These are phyloP conservation scores for Astragalus membranaceus DNA, from an alignment of 306 rosid species.

Conservation along the genomic window DNA sequence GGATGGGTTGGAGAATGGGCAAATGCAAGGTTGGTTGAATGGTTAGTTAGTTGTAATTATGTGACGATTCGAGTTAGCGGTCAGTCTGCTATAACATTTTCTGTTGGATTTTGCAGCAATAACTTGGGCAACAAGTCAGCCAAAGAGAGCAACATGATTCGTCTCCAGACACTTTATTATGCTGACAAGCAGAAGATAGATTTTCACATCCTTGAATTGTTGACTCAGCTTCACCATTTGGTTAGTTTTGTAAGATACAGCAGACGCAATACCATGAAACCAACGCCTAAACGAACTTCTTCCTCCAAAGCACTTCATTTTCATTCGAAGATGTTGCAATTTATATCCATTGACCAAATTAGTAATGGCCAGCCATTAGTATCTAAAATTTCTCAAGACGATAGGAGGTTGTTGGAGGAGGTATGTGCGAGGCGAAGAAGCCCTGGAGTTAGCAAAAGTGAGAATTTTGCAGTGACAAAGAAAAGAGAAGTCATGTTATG, in stretches of 20 bases:
- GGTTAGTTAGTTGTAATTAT: neutral
- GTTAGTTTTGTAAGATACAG: conserved; percentile 47
- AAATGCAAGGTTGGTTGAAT: conserved; percentile 65
- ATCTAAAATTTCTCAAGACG: conserved; percentile 39
- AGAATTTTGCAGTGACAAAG: conserved; percentile 29
- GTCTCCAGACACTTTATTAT: conserved; percentile 74
- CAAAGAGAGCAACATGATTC: conserved; percentile 39
- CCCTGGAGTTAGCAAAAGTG: conserved; percentile 62
- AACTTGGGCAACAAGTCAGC: conserved; percentile 37
- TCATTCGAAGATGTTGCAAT: conserved; percentile 45
- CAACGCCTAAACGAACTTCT: conserved; percentile 19
- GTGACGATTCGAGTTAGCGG: neutral
- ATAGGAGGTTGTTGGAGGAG: conserved; percentile 48
- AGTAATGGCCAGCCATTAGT: conserved; percentile 5
- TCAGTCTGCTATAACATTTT: neutral
- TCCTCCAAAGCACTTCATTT: conserved; percentile 42
- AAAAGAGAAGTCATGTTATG: conserved; percentile 27
- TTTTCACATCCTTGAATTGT: conserved; percentile 48
- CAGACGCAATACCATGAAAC: conserved; percentile 32
- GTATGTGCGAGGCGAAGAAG: conserved; percentile 26
- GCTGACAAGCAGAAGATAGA: conserved; percentile 78
- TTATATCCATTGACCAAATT: conserved; percentile 17
- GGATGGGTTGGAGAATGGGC: conserved; percentile 99
- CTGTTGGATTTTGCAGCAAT: conserved; percentile 30
- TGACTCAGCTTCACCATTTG: conserved; percentile 48